Evolutionary conservation across 1,284 basidiomycete genomes (phyloP).

Genomic region (Sanguinoderma infundibulare): DNA sequence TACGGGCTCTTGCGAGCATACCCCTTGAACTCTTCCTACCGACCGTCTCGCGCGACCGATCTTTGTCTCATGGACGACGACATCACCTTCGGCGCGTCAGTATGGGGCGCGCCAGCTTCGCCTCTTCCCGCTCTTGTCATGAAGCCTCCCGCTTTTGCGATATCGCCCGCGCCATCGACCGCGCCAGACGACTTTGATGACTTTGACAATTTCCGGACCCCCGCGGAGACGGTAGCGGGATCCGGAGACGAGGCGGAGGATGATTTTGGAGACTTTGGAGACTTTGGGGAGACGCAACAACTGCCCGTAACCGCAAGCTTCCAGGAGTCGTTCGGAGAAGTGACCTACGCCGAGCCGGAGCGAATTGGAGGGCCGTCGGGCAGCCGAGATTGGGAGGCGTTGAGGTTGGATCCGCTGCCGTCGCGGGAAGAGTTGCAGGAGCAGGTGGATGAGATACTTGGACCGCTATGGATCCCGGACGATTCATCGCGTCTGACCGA

Average conservation of each 20-base stretch:
- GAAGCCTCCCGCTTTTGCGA: slow-evolving; percentile 27
- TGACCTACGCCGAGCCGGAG: slow-evolving; percentile 22
- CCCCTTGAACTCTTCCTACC: neutral
- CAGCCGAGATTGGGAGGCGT: slow-evolving; percentile 57
- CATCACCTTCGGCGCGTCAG: slow-evolving; percentile 68
- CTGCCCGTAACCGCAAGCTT: slow-evolving; percentile 26
- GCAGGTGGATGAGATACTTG: slow-evolving; percentile 70
- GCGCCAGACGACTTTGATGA: slow-evolving; percentile 60
- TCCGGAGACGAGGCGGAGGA: slow-evolving; percentile 48
- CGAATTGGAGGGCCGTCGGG: slow-evolving; percentile 48
- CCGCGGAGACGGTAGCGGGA: slow-evolving; percentile 45
- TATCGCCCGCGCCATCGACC: slow-evolving; percentile 38
- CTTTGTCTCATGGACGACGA: slow-evolving; percentile 65
- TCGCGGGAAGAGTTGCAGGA: slow-evolving; percentile 58
- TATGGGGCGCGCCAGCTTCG: slow-evolving; percentile 61
- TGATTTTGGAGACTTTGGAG: slow-evolving; percentile 87
- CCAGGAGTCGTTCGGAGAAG: slow-evolving; percentile 42
- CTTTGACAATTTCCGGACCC: slow-evolving; percentile 71
- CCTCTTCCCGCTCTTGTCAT: slow-evolving; percentile 31
- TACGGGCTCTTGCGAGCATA: neutral
- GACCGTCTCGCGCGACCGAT: neutral
- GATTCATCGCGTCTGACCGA: slow-evolving; percentile 61
- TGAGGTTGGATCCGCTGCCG: slow-evolving; percentile 69
- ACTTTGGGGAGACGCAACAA: slow-evolving; percentile 74
- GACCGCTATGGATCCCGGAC: slow-evolving; percentile 60